Conservation (phyloP, 1,284 basidiomycete species). For the Austroboletus rostrupii region DNA sequence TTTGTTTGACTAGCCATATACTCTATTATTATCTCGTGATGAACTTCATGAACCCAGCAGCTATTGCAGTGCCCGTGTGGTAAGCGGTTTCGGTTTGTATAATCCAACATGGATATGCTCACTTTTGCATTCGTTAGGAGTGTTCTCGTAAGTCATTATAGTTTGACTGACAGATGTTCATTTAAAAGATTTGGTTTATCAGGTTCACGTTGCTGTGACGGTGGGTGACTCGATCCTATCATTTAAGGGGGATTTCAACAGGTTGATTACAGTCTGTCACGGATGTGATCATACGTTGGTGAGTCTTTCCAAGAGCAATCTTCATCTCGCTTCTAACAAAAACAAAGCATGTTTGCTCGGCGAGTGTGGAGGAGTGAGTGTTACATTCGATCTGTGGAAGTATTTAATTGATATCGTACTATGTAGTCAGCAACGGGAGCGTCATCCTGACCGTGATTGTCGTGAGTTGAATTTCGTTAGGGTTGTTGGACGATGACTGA, state of each 20-base stretch:
- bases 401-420: not conserved
- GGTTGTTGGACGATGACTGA: not conserved
- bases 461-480: constrained; percentile 28
- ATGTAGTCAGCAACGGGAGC: constrained; percentile 41
- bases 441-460: constrained; percentile 34
- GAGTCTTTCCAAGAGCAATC: constrained; percentile 1
- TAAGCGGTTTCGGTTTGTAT: constrained; percentile 21
- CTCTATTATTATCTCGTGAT: constrained; percentile 51
- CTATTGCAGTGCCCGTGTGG: constrained; percentile 44
- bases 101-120: not conserved
- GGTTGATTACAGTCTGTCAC: constrained; percentile 34
- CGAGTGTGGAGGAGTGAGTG: constrained; percentile 40
- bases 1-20: constrained; percentile 44
- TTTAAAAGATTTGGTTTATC: not conserved
- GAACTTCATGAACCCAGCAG: constrained; percentile 42
- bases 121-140: constrained; percentile 33
- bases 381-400: not conserved
- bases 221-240: constrained; percentile 26
- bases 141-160: constrained; percentile 36
- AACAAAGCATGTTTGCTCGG: constrained; percentile 35
- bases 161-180: not conserved
- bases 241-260: not conserved
- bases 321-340: not conserved
- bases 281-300: constrained; percentile 42
- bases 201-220: constrained; percentile 45